Evolutionary conservation across 2,329 filamentous ascomycete species (phyloP).

Genomic region (Fusarium tuaranense): DNA sequence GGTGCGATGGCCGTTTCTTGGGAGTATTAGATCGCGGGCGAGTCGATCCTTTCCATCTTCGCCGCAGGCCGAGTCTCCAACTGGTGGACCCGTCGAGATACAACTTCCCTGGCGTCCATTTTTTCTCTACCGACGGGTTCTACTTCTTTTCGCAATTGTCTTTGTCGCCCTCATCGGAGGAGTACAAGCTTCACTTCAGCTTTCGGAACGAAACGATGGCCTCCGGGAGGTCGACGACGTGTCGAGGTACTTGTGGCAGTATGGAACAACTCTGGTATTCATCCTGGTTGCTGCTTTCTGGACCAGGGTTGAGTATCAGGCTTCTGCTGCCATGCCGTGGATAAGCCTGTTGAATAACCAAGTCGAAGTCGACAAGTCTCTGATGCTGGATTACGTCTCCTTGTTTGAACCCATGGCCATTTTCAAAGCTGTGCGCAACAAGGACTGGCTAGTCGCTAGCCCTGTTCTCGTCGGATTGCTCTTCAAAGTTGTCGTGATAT

Average conservation of each 20-base stretch:
- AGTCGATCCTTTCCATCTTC: slow-evolving; percentile 33
- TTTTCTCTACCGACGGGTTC: slow-evolving; percentile 49
- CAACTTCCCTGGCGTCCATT: slow-evolving; percentile 51
- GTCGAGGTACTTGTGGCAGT: slow-evolving; percentile 53
- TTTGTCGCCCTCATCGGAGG: slow-evolving; percentile 46
- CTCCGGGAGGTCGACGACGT: slow-evolving; percentile 41
- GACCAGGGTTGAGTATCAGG: slow-evolving; percentile 54
- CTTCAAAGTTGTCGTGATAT: slow-evolving; percentile 49
- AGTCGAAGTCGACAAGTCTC: slow-evolving; percentile 45
- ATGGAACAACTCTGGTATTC: slow-evolving; percentile 50
- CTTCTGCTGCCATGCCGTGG: slow-evolving; percentile 54
- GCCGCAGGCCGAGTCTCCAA: slow-evolving; percentile 15
- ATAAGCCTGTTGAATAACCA: slow-evolving; percentile 47
- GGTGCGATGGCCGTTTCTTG: slow-evolving; percentile 43
- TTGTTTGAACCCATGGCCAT: slow-evolving; percentile 46
- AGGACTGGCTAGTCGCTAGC: slow-evolving; percentile 50
- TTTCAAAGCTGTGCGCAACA: slow-evolving; percentile 45
- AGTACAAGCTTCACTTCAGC: slow-evolving; percentile 46
- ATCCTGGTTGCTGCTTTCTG: slow-evolving; percentile 49
- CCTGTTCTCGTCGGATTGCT: slow-evolving; percentile 44
- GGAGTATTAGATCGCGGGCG: slow-evolving; percentile 38
- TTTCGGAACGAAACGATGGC: slow-evolving; percentile 48
- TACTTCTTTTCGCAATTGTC: slow-evolving; percentile 45
- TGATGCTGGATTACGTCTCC: slow-evolving; percentile 53
- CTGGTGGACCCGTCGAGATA: slow-evolving; percentile 43